Evolutionary conservation across 2,329 filamentous ascomycete genomes (phyloP).

Genomic region (Ceratocystis lukuohia): DNA sequence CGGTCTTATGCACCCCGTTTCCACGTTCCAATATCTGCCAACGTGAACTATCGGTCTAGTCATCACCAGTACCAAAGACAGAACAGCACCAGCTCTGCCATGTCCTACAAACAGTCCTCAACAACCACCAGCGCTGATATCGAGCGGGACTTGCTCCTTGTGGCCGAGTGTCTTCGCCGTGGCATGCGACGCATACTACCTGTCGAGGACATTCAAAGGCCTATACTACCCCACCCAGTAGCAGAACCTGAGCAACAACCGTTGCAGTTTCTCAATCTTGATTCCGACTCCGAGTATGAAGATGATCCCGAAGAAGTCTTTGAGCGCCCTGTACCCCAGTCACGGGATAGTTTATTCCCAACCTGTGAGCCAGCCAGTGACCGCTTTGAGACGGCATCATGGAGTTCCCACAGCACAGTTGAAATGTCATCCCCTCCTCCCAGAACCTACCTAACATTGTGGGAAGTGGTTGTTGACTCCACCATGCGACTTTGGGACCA

Average conservation of each 20-base stretch:
- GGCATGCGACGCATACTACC: slow-evolving; percentile 11
- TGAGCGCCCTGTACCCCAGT: neutral
- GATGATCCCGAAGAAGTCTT: slow-evolving; percentile 4
- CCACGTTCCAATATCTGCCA: neutral
- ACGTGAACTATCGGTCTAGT: neutral
- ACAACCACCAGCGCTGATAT: slow-evolving; percentile 8
- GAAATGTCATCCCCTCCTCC: neutral
- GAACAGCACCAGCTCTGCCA: neutral
- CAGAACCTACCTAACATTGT: slow-evolving; percentile 10
- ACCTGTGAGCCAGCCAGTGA: neutral
- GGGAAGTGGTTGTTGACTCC: slow-evolving; percentile 10
- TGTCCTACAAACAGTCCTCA: neutral
- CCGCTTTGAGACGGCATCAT: neutral
- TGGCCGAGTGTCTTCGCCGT: slow-evolving; percentile 12
- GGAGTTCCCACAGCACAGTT: neutral
- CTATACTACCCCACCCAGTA: neutral
- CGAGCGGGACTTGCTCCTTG: slow-evolving; percentile 12
- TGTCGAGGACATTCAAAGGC: neutral
- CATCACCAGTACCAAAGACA: neutral
- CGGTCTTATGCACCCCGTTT: slow-evolving; percentile 1
- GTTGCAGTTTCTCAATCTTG: neutral
- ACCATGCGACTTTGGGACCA: slow-evolving; percentile 13
- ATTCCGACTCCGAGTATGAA: slow-evolving; percentile 1
- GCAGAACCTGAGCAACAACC: neutral
- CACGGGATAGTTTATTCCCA: neutral